Evolutionary conservation across 495 filamentous ascomycete genomes (phyloP).

Genomic region (Massariosphaeria phaeospora): DNA sequence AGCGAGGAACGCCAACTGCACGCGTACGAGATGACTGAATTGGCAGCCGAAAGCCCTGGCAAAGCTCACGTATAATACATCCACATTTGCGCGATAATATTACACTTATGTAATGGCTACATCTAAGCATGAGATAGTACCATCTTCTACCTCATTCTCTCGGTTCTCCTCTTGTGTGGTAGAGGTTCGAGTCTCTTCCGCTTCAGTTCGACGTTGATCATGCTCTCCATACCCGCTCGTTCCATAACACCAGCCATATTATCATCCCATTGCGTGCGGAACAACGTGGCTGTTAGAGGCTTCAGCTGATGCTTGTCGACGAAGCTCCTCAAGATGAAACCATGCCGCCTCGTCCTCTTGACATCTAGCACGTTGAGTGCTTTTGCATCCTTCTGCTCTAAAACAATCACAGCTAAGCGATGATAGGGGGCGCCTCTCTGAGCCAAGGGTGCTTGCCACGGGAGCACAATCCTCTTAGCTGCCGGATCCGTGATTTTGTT

Average conservation of each 20-base stretch:
- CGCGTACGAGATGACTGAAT: too few relatives aligned
- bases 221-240: constrained; percentile 64
- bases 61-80: too few relatives aligned
- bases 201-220: constrained; percentile 75
- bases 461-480: constrained; percentile 48
- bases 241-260: constrained; percentile 80
- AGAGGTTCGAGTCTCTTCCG: constrained; percentile 58
- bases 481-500: constrained; percentile 43
- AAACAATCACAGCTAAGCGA: constrained; percentile 73
- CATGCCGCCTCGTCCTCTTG: constrained; percentile 52
- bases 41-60: too few relatives aligned
- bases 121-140: too few relatives aligned
- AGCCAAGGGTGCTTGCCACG: constrained; percentile 79
- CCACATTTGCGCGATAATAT: too few relatives aligned
- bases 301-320: constrained; percentile 61
- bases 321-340: constrained; percentile 67
- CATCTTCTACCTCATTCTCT: constrained; percentile 37
- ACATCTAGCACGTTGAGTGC: constrained; percentile 60
- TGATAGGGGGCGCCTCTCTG: constrained; percentile 92
- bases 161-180: constrained; percentile 42
- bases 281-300: constrained; percentile 77
- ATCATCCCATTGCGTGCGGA: constrained; percentile 86
- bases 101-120: too few relatives aligned
- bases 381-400: constrained; percentile 65
- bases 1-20: too few relatives aligned